Conservation (phyloP, 352 stramenopile genomes). For the Phytophthora colocasiae region DNA sequence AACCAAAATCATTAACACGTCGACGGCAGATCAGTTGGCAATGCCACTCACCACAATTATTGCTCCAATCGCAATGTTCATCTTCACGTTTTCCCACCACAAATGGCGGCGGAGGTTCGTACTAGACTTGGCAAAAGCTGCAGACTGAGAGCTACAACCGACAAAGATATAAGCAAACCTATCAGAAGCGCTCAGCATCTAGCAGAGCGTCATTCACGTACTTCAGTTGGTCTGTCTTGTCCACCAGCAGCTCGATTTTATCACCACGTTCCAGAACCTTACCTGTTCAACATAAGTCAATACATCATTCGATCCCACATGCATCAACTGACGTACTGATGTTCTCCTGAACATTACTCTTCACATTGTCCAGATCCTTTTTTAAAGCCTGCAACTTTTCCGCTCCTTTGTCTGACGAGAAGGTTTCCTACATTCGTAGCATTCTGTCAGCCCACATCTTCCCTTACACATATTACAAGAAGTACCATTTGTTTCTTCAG, state of each 20-base stretch:
- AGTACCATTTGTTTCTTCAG: slow-evolving; percentile 88
- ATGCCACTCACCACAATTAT: slow-evolving; percentile 63
- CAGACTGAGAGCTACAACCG: slow-evolving; percentile 67
- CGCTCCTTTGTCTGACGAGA: slow-evolving; percentile 73
- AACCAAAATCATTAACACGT: slow-evolving; percentile 2
- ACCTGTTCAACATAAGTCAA: slow-evolving; percentile 37
- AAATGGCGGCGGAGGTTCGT: slow-evolving; percentile 78
- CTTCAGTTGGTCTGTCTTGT: slow-evolving; percentile 90
- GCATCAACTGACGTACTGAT: slow-evolving; percentile 58
- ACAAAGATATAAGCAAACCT: neutral
- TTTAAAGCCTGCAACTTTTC: slow-evolving; percentile 85
- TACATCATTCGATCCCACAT: neutral
- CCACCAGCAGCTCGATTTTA: slow-evolving; percentile 89
- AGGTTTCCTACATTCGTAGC: slow-evolving; percentile 57
- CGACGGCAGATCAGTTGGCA: neutral
- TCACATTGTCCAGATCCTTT: slow-evolving; percentile 84
- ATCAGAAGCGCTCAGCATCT: slow-evolving; percentile 4
- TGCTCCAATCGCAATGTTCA: slow-evolving; percentile 82
- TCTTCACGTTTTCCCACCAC: slow-evolving; percentile 91
- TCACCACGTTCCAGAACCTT: slow-evolving; percentile 88
- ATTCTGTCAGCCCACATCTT: slow-evolving; percentile 12
- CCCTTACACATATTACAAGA: neutral
- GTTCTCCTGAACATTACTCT: slow-evolving; percentile 83
- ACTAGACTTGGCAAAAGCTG: slow-evolving; percentile 87
- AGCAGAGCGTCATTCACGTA: slow-evolving; percentile 25